Evolutionary conservation across 2,329 filamentous ascomycete species (phyloP).

Genomic region (Trichoderma sp.): DNA sequence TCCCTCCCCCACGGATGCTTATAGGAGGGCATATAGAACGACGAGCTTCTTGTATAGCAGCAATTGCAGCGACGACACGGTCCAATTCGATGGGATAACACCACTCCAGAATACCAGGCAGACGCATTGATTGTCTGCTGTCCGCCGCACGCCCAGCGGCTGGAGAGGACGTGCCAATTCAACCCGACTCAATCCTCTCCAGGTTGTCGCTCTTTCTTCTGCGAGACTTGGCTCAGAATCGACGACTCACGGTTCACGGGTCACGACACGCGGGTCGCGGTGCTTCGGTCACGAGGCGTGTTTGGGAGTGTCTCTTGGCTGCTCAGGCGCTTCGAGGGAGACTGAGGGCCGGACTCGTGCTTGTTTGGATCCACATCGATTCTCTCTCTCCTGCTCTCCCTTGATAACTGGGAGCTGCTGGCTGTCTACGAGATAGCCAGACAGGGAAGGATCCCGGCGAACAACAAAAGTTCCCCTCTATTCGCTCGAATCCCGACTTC

Average conservation of each 20-base stretch:
- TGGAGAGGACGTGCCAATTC: neutral
- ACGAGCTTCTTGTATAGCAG: neutral
- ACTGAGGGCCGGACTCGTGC: constrained; percentile 15
- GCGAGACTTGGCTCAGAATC: no score
- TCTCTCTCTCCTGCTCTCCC: neutral
- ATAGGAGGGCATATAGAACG: neutral
- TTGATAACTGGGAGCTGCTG: constrained; percentile 12
- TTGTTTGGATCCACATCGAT: constrained; percentile 15
- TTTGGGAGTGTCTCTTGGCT: constrained; percentile 7
- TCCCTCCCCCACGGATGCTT: no score
- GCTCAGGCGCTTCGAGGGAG: constrained; percentile 2
- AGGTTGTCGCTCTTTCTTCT: neutral
- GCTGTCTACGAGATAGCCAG: neutral
- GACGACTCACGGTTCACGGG: neutral
- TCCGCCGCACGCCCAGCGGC: neutral
- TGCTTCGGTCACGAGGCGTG: neutral
- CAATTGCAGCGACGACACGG: neutral
- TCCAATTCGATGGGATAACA: neutral
- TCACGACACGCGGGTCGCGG: constrained; percentile 3
- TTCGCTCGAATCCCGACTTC: neutral
- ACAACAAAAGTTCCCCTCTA: neutral
- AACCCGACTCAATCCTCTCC: neutral
- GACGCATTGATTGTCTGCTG: neutral
- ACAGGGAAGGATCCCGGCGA: neutral
- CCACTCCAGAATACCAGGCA: neutral